These are phyloP conservation scores for Creolimax fragrantissima DNA, from an alignment of 78 protist species.

Conservation along the genomic window DNA sequence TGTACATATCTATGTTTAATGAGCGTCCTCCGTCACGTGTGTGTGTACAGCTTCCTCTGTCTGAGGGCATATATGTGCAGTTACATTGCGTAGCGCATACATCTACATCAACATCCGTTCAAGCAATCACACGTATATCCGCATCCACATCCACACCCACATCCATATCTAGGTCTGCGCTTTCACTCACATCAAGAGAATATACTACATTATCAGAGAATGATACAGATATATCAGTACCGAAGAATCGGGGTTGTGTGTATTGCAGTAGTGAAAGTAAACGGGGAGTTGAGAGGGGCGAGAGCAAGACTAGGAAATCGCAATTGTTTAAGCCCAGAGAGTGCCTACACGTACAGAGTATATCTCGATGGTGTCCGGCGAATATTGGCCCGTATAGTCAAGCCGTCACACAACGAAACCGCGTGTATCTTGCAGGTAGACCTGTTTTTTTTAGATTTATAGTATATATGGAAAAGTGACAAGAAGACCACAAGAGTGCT, in stretches of 20 bases:
- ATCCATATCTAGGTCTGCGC: neutral
- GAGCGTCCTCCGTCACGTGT: conserved; percentile 52
- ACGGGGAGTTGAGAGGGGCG: no score
- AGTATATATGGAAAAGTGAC: neutral
- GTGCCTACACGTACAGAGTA: conserved; percentile 68
- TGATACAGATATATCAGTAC: no score
- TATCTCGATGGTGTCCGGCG: conserved; percentile 84
- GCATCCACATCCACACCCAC: neutral
- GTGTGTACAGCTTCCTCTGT: conserved; percentile 25
- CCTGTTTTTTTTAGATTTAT: no score
- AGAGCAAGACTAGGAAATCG: no score
- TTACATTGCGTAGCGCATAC: neutral
- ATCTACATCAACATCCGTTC: no score
- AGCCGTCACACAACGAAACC: conserved; percentile 11
- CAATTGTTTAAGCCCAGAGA: neutral
- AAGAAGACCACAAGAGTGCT: neutral
- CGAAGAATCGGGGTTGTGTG: neutral
- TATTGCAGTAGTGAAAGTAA: no score
- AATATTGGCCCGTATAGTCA: conserved; percentile 91
- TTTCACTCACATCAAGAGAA: no score
- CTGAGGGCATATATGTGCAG: neutral
- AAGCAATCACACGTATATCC: no score
- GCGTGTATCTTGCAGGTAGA: neutral
- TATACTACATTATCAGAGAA: no score
- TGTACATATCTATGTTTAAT: conserved; percentile 35